These are phyloP conservation scores for Telopea speciosissima DNA, from an alignment of 177 flowering plant genomes.

Conservation along the genomic window DNA sequence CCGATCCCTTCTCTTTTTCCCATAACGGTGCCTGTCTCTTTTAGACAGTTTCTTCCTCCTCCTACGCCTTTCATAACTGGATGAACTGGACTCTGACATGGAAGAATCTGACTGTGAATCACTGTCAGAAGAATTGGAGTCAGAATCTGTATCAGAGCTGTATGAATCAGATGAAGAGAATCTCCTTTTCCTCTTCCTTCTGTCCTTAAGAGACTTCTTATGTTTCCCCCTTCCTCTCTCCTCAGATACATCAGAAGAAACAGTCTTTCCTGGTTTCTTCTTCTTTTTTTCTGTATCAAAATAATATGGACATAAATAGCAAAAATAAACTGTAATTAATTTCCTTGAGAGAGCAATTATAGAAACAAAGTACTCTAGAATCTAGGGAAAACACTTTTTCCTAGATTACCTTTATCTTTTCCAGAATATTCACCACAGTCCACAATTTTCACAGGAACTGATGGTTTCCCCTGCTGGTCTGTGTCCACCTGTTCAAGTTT, in stretches of 20 bases:
- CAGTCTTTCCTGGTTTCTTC: conserved; percentile 38
- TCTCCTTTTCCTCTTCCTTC: conserved; percentile 60
- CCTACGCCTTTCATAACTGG: conserved; percentile 62
- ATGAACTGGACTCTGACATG: conserved; percentile 53
- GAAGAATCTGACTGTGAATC: conserved; percentile 51
- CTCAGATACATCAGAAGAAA: conserved; percentile 55
- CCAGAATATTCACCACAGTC: conserved; percentile 49
- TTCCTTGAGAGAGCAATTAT: background rate
- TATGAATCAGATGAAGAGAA: conserved; percentile 80
- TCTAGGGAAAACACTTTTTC: background rate
- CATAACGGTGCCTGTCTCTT: conserved; percentile 34
- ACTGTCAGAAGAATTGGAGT: conserved; percentile 40
- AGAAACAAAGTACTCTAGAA: background rate
- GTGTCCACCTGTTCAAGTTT: conserved; percentile 68
- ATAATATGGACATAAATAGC: background rate
- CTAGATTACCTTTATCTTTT: conserved; percentile 45
- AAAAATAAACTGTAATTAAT: background rate
- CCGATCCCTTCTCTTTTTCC: conserved; percentile 41
- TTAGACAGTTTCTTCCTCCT: conserved; percentile 49
- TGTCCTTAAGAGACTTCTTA: conserved; percentile 42
- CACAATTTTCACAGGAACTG: conserved; percentile 54
- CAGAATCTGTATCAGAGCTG: conserved; percentile 47
- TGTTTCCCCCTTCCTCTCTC: conserved; percentile 35
- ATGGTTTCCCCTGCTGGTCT: conserved; percentile 54
- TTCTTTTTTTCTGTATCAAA: conserved; percentile 44